These are phyloP conservation scores for Euphrasia arctica DNA, from an alignment of 305 asterid species.

Conservation along the genomic window DNA sequence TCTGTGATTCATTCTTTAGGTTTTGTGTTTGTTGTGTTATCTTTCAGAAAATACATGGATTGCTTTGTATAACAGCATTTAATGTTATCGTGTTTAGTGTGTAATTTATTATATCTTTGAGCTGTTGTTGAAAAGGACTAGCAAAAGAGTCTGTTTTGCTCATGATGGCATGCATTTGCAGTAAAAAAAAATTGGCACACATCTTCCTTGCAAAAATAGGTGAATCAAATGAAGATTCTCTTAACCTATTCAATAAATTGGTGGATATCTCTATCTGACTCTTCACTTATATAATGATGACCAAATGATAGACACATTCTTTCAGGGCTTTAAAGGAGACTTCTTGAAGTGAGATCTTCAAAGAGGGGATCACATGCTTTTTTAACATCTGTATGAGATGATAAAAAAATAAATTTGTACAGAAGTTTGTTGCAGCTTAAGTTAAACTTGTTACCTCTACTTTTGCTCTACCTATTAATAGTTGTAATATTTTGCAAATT, in stretches of 20 bases:
- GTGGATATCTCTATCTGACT: not conserved
- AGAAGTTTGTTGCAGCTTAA: not conserved
- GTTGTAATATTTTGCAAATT: no score
- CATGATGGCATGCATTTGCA: slow-evolving; percentile 71
- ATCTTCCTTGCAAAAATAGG: slow-evolving; percentile 70
- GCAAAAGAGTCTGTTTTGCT: slow-evolving; percentile 75
- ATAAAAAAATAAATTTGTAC: not conserved
- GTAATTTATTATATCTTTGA: no score
- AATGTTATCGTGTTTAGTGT: no score
- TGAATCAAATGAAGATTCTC: slow-evolving; percentile 72
- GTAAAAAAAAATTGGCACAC: slow-evolving; percentile 50
- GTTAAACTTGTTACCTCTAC: no score
- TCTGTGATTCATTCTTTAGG: no score
- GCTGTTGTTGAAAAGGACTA: slow-evolving; percentile 39
- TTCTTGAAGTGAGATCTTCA: slow-evolving; percentile 70
- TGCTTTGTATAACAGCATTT: no score
- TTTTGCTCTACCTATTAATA: no score
- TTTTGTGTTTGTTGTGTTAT: no score
- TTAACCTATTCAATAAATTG: slow-evolving; percentile 54
- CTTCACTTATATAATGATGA: not conserved
- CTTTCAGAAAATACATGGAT: no score
- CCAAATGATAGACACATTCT: not conserved
- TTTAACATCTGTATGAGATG: slow-evolving; percentile 8
- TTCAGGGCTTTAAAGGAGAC: slow-evolving; percentile 64
- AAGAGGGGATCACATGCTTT: slow-evolving; percentile 55